Conservation (phyloP, 2,329 filamentous ascomycete species). For the Lecanicillium sp. region DNA sequence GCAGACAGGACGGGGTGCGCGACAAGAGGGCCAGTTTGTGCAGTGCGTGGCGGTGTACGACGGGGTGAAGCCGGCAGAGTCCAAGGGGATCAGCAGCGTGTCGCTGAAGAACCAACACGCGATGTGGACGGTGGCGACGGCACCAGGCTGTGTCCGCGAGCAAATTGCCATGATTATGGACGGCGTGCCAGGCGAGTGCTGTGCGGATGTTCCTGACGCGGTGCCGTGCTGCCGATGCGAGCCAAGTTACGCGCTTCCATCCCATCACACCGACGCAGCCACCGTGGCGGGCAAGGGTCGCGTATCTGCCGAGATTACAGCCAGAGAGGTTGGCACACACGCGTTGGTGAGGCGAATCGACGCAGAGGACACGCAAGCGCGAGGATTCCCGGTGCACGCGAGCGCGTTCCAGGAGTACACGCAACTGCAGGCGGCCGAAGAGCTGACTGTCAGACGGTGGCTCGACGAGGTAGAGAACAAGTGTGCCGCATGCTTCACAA, state of each 20-base stretch:
- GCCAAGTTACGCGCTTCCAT: neutral
- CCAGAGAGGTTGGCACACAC: neutral
- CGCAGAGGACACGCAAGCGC: neutral
- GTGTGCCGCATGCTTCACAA: neutral
- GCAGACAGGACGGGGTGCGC: neutral
- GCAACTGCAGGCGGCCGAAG: too few species aligned
- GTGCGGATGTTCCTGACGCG: neutral
- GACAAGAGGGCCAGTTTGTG: neutral
- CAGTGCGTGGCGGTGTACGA: neutral
- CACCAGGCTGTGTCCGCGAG: neutral
- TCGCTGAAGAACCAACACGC: neutral
- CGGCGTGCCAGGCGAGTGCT: neutral
- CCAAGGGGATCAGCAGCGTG: neutral
- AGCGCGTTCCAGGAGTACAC: too few species aligned
- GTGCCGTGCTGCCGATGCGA: neutral
- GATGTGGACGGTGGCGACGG: neutral
- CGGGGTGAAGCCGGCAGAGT: neutral
- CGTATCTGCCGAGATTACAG: neutral
- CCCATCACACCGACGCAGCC: too few species aligned
- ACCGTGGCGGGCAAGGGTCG: neutral
- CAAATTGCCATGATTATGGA: conserved; percentile 1
- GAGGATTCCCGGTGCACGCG: neutral
- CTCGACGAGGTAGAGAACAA: too few species aligned
- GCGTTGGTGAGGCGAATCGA: neutral
- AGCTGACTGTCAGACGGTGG: too few species aligned